Base-by-base conservation (phyloP, 202 grass and related monocot genomes). In the Cymbopogon flexuosus region DNA sequence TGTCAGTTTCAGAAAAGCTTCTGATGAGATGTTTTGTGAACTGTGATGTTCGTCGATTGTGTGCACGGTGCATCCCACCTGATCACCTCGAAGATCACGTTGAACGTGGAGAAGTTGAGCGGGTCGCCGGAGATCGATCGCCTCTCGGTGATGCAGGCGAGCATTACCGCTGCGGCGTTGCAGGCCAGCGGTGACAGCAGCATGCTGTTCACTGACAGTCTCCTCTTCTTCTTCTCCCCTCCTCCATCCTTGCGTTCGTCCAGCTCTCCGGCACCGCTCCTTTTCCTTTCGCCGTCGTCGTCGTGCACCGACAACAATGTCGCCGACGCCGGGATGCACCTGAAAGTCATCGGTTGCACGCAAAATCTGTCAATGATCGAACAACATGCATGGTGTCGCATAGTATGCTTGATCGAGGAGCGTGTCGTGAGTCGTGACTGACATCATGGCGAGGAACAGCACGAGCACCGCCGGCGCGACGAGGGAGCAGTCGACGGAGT, bases 91-190 rank as follows among this genome's bases (percentile, higher is more conserved):
- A 97, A 97, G 65, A 93, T 83, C 21, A 93, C 70, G 76, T 88
- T 90, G 72, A 94, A 88, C 70, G 87, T 78, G 29, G 87, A 90
- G 81, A 97, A 94, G 73, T 97, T 97, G 59, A 92, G 81, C 0
- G 94, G 87, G 89, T 97, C 91, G 40, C 14, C 46, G 14, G 42
- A 34, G 30, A 97, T 65, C 14, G 70, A 92, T 66, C 39, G 89
- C 73, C 94, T 92, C 78, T 97, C 94, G 2, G 78, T 88, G 75
- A 97, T 35, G 85, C 91, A 97, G 27, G 70, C 76, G 5, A 87
- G 65, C 72, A 93, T 86, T 39, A 83, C 31, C 36, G 68, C 68
- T 4, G 76, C 75, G 9, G 72, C 65, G 37, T 72, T 9, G 24
- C 81, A 72, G 76, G 74, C 60, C 1, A 90, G 46, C 12, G 85